Evolutionary conservation across 176 grass and related monocot genomes (phyloP).

Genomic region (Urochloa ruziziensis): DNA sequence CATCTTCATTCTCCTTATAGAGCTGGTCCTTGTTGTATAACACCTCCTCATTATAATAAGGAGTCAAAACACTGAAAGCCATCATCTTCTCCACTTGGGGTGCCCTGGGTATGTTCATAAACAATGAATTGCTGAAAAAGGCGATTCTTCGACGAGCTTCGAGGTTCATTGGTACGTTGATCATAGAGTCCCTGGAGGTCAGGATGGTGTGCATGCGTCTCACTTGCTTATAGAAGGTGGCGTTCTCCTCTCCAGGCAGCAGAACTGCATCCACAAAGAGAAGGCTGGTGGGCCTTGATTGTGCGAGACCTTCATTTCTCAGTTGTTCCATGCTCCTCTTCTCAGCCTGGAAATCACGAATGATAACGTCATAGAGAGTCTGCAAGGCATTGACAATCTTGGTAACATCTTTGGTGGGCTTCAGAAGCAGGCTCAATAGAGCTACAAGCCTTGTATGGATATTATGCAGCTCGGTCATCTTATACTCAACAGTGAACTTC

Average conservation of each 20-base stretch:
- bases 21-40: conserved; percentile 94
- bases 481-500: conserved; percentile 79
- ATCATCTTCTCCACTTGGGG: conserved; percentile 95
- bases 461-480: conserved; percentile 56
- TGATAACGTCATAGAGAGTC: conserved; percentile 74
- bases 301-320: conserved; percentile 70
- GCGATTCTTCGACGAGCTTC: conserved; percentile 86
- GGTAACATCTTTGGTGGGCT: conserved; percentile 60
- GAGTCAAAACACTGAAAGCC: conserved; percentile 87
- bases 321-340: conserved; percentile 83
- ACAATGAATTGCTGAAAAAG: conserved; percentile 95
- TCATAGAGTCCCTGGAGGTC: conserved; percentile 82
- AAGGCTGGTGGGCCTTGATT: conserved; percentile 45
- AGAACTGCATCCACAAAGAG: conserved; percentile 79
- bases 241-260: conserved; percentile 59
- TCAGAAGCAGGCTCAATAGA: conserved; percentile 54
- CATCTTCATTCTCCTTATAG: conserved; percentile 81
- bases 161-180: conserved; percentile 84
- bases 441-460: conserved; percentile 62
- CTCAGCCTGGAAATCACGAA: conserved; percentile 77
- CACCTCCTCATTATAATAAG: conserved; percentile 96
- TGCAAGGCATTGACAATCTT: conserved; percentile 85
- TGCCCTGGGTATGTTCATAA: conserved; percentile 98
- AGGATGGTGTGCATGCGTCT: conserved; percentile 76
- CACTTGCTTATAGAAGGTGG: conserved; percentile 76